Evolutionary conservation across 768 basidiomycete species (phyloP), one percentile per base, ranked within the genome.

Genomic region (Leccinum rimulosum): DNA sequence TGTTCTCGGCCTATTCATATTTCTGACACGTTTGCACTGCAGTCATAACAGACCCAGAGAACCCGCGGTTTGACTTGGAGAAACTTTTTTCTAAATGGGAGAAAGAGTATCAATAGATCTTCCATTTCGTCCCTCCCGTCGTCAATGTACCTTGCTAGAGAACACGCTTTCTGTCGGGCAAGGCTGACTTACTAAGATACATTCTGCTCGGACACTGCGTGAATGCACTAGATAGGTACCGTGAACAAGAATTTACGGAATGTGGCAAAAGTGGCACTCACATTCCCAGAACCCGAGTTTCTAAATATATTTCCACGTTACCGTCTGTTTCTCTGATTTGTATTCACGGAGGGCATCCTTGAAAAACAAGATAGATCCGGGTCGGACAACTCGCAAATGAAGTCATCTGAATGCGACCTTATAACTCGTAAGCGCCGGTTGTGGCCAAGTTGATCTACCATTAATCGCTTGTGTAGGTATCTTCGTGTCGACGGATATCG

Each of bases 51-150:
- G 86, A 99, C 80, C 92, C 95, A 45, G 96, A 98, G 67, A 88
- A 98, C 76, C 93, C 96, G 55, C 86, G 84, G 64, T 99, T 98
- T 76, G 95, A 98, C 81, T 80, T 98, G 72, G 96, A 98, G 82
- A 93, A 93, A 76, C 77, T 97, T 60, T 69, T 92, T 72, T 80
- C 81, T 48, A 84, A 86, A 71, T 87, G 85, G 82, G 91, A 91
- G 75, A 84, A 81, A 70, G 84, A 84, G 66, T 82, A 78, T 69
- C 77, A 78, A 80, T 87, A 77, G 79, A 72, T 45, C 60, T 63
- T 72, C 59, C 68, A 17, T 48, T 38, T 57, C 53, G 17, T 58
- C 56, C 50, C 40, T 62, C 55, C 56, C 64, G 55, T 60, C 61
- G 51, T 61, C 61, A 60, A 66, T 73, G 69, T 63, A 68, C 64